Base-by-base conservation (phyloP, 2,329 filamentous ascomycete species). In the Fusarium nematophilum region DNA sequence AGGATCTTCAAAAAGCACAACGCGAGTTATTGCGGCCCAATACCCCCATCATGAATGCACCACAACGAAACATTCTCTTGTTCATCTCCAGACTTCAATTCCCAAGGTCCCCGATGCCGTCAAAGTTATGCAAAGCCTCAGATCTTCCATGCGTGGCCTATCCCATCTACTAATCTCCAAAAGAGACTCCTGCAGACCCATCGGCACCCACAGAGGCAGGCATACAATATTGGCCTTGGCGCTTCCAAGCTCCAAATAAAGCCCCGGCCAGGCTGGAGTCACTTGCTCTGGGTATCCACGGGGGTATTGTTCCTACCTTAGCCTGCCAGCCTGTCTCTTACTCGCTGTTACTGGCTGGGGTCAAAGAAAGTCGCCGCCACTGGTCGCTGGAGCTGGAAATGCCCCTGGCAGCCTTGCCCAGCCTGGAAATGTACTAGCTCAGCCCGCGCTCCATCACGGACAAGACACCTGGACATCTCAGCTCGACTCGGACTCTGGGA, bases 361-460 rank as follows among this genome's bases (percentile, higher is more conserved):
- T 10, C 4, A 40, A 44, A 21, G 29, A 27, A 43, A 31, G 21
- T 15, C 38, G 31, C 45, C 17, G 18, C 39, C 14, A 53, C 57
- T 52, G 39, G 53, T 34, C 34, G 43, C 51, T 36, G 43, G 37
- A 62, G 49, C 54, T 38, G 46, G 23, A 54, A 43, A 64, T 66
- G 65, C 65, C 67, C 67, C 65, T 70, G 64, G 67, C 67, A 70
- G 65, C 63, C 67, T 70, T 63, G 52, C 50, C 37, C 42, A 54
- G 54, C 50, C 64, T 67, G 33, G 49, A 66, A 67, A 53, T 51
- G 65, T 57, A 63, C 67, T 70, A 70, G 65, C 52, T 54, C 55
- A 62, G 50, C 59, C 59, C 62, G 60, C 66, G 56, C 45, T 50
- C 45, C 53, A 48, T 62, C 36, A 34, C 48, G 52, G 62, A 65